Evolutionary conservation across 306 rosid species (phyloP), one percentile per base, ranked within the genome.

Genomic region (Glycyrrhiza uralensis): DNA sequence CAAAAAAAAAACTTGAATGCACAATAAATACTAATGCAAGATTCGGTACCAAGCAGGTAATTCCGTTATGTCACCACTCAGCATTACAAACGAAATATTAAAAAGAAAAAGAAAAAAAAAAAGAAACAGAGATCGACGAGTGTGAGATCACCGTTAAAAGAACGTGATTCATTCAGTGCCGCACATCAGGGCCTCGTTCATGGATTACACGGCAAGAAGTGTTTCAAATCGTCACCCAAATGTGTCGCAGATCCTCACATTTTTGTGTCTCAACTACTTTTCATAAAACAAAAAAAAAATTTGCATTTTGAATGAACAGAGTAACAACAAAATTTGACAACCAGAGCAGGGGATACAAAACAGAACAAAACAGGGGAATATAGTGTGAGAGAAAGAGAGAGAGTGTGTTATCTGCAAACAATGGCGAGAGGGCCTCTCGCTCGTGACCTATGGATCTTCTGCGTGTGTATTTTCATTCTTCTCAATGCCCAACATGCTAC

Each of bases 381-480:
- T n/a, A n/a, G n/a, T n/a, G n/a, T n/a, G 44, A 17, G 20, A 75
- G 35, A 46, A 67, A 69, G 14, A 55, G 78, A 68, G 44, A 75
- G 26, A 30, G 59, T 13, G 67, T 44, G 62, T 15, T 38, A 42
- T n/a, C 44, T 24, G 72, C 46, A 70, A 77, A 85, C 77, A 71
- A 91, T 91, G 97, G 91, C 90, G 87, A 85, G 90, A 82, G 73
- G 85, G 71, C 60, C 82, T 84, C 85, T 85, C 75, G 82, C 84
- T 81, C 41, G 79, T 72, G 84, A 84, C 32, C 82, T 83, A 54
- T 92, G 91, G 88, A 85, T 87, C 80, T 79, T 87, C 80, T 79
- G 52, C 45, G 8, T 85, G 14, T 80, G 76, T 59, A 18, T 84
- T 18, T 84, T 66, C 50, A 26, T 89, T 59, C 62, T 83, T 23